phyloP scores from a whole-genome alignment of 2,329 filamentous ascomycete genomes.

The Endoconidiophora polonica region DNA sequence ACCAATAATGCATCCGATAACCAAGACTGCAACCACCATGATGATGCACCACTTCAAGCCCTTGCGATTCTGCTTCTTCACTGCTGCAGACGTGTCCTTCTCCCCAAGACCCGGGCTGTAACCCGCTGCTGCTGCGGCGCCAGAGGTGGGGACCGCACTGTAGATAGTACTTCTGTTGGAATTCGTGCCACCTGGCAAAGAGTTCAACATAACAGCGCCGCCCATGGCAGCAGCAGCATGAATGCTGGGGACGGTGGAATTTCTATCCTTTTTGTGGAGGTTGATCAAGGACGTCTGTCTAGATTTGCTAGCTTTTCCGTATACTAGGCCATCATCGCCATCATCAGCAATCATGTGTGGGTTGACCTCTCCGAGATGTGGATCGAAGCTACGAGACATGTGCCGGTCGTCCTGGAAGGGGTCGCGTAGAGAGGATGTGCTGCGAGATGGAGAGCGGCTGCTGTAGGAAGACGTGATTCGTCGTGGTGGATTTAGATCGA shows the following conservation, averaged over 20 bases:
- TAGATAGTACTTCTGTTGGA: conserved; percentile 9
- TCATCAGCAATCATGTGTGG: conserved; percentile 73
- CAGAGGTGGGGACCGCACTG: background rate
- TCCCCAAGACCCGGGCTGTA: background rate
- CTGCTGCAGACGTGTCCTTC: conserved; percentile 17
- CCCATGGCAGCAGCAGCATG: conserved; percentile 28
- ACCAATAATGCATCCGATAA: conserved; percentile 55
- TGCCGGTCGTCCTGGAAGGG: conserved; percentile 12
- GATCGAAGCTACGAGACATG: conserved; percentile 24
- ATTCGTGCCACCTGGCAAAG: conserved; percentile 3
- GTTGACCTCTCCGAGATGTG: conserved; percentile 45
- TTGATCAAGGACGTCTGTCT: conserved; percentile 44
- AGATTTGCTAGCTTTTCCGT: conserved; percentile 22
- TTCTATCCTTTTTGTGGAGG: conserved; percentile 22
- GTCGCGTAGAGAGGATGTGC: conserved; percentile 7
- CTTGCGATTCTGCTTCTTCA: conserved; percentile 42
- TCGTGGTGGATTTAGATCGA: conserved; percentile 5
- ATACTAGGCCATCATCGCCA: conserved; percentile 65
- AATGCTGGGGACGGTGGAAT: conserved; percentile 23
- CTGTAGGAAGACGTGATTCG: background rate
- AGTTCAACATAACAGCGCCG: conserved; percentile 18
- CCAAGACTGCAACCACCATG: conserved; percentile 42
- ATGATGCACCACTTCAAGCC: conserved; percentile 57
- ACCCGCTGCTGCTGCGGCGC: background rate
- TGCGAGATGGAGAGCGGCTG: conserved; percentile 5